A percentile compares a stretch with the other conserved stretches of the same genome.
Conservation (phyloP, 805 yeast species). For the Kuraishia ogatae region DNA sequence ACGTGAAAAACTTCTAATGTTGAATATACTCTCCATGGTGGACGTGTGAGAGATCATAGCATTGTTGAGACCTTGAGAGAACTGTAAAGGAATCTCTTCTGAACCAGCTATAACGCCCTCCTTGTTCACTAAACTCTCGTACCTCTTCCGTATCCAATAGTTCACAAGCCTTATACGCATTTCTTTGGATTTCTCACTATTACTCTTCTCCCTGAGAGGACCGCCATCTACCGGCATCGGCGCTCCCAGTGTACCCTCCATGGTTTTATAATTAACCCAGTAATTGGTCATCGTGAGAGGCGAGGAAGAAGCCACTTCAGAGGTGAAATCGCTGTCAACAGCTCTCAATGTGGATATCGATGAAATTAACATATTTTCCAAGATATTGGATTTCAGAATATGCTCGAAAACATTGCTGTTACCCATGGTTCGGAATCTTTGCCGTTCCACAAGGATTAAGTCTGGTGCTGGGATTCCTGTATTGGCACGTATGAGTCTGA, state of each 20-base stretch:
- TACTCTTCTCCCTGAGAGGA: background rate
- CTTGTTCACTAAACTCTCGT: background rate
- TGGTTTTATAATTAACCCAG: conserved; percentile 14
- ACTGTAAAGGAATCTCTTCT: background rate
- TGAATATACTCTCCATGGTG: background rate
- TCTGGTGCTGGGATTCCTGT: conserved; percentile 20
- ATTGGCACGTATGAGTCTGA: conserved; percentile 10
- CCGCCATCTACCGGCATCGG: background rate
- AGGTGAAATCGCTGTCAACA: conserved; percentile 3
- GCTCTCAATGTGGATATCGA: conserved; percentile 11
- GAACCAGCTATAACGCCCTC: background rate
- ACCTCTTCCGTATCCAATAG: conserved; percentile 13
- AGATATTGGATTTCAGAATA: conserved; percentile 40
- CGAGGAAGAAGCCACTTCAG: conserved; percentile 12
- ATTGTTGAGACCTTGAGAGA: background rate
- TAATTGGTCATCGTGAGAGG: conserved; percentile 22
- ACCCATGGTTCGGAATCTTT: conserved; percentile 42
- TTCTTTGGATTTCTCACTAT: conserved; percentile 12
- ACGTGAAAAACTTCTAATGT: conserved; percentile 11
- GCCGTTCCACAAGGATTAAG: conserved; percentile 44
- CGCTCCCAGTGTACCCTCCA: conserved; percentile 2
- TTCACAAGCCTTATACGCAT: conserved; percentile 16
- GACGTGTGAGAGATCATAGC: background rate
- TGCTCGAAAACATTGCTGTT: conserved; percentile 38
- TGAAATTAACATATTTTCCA: conserved; percentile 39